Conservation (phyloP, 2,329 filamentous ascomycete genomes). For the Rosellinia necatrix region DNA sequence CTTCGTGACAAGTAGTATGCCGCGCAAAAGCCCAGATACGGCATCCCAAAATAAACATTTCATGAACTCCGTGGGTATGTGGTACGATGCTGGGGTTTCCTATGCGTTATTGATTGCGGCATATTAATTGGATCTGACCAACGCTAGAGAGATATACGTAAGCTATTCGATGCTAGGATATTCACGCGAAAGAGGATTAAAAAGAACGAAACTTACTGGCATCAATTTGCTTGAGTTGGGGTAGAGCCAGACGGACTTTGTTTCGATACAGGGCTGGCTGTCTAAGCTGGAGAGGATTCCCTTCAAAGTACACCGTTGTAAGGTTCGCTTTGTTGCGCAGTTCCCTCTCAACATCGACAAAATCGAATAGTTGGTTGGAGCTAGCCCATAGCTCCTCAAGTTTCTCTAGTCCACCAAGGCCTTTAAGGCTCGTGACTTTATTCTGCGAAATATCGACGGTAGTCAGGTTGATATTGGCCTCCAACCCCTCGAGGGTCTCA, state of each 20-base stretch:
- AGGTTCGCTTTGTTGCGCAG: slow-evolving; percentile 78
- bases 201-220: slow-evolving; percentile 72
- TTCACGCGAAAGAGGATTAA: not conserved
- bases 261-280: slow-evolving; percentile 89
- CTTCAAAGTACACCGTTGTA: slow-evolving; percentile 94
- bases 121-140: slow-evolving; percentile 34
- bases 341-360: slow-evolving; percentile 79
- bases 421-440: slow-evolving; percentile 73
- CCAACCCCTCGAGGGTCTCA: slow-evolving; percentile 74
- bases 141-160: slow-evolving; percentile 23
- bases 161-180: not conserved
- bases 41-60: slow-evolving; percentile 7
- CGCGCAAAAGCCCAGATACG: not conserved
- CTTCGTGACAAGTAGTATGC: not conserved
- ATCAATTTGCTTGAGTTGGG: slow-evolving; percentile 91
- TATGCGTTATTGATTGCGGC: not conserved
- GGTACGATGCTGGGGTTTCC: slow-evolving; percentile 18
- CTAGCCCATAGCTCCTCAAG: slow-evolving; percentile 95
- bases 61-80: slow-evolving; percentile 42
- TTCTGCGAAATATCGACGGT: slow-evolving; percentile 92
- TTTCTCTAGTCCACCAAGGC: slow-evolving; percentile 68
- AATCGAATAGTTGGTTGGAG: slow-evolving; percentile 80
- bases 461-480: slow-evolving; percentile 67
- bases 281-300: slow-evolving; percentile 82
- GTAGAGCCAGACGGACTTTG: slow-evolving; percentile 86